A percentile compares a stretch with the other conserved stretches of the same genome.
Evolutionary conservation across 2,329 filamentous ascomycete genomes (phyloP).

Genomic region (Paramyrothecium sp.): DNA sequence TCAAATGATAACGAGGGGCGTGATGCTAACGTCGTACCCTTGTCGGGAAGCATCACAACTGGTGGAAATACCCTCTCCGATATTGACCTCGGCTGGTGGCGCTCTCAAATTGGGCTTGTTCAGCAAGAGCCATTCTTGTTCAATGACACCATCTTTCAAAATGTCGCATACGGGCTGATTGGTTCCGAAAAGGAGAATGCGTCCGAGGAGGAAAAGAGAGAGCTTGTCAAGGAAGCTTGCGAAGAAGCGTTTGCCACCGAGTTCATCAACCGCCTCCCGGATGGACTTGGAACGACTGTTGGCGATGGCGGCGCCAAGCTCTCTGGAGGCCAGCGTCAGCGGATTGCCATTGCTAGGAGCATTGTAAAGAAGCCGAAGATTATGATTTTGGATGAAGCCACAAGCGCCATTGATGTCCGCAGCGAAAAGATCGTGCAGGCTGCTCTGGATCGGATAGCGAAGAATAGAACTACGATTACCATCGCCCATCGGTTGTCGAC

Average conservation of each 20-base stretch:
- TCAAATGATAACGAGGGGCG: background rate
- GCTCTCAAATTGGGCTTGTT: conserved; percentile 26
- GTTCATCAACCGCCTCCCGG: conserved; percentile 32
- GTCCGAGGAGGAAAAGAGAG: conserved; percentile 31
- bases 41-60: conserved; percentile 20
- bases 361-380: conserved; percentile 43
- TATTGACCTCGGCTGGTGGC: conserved; percentile 25
- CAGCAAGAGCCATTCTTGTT: conserved; percentile 38
- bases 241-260: conserved; percentile 43
- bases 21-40: background rate
- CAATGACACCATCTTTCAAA: conserved; percentile 44
- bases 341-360: background rate
- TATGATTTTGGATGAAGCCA: conserved; percentile 67
- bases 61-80: conserved; percentile 21
- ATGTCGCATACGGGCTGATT: conserved; percentile 47
- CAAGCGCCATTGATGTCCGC: conserved; percentile 46
- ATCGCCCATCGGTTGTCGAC: conserved; percentile 64
- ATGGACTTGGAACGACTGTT: background rate
- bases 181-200: conserved; percentile 22
- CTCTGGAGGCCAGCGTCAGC: background rate
- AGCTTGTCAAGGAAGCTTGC: conserved; percentile 39
- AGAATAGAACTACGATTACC: conserved; percentile 59
- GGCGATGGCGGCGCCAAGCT: background rate
- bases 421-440: conserved; percentile 42
- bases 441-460: conserved; percentile 33